A percentile compares a stretch with the other conserved stretches of the same genome.
phyloP scores from a whole-genome alignment of 2,329 filamentous ascomycete species.

The Celoporthe dispersa region DNA sequence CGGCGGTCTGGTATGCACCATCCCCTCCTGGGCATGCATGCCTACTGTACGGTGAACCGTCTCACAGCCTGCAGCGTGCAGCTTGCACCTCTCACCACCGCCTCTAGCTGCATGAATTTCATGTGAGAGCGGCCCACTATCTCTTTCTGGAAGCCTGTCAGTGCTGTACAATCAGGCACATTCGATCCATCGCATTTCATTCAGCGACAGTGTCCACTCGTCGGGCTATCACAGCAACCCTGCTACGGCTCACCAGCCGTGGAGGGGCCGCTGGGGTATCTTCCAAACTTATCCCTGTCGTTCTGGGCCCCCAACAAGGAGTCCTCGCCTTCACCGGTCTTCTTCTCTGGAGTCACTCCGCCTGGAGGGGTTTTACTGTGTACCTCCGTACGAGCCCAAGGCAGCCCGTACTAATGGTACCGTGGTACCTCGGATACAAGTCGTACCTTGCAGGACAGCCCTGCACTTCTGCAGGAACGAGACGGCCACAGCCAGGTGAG shows the following conservation, averaged over 20 bases:
- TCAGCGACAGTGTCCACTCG: constrained; percentile 6
- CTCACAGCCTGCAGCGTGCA: background rate
- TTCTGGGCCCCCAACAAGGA: constrained; percentile 10
- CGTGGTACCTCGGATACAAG: constrained; percentile 15
- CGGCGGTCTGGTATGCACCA: constrained; percentile 15
- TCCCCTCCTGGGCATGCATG: background rate
- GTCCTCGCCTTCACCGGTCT: constrained; percentile 28
- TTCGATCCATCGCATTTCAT: constrained; percentile 25
- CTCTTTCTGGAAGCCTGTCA: constrained; percentile 28
- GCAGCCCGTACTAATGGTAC: background rate
- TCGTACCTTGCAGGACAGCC: constrained; percentile 23
- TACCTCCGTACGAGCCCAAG: constrained; percentile 10
- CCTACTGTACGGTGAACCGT: constrained; percentile 14
- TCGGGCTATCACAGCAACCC: background rate
- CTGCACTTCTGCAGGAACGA: constrained; percentile 22
- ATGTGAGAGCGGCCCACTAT: constrained; percentile 28
- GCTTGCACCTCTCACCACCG: constrained; percentile 2
- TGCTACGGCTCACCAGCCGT: constrained; percentile 8
- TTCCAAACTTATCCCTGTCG: constrained; percentile 18
- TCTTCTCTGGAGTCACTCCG: constrained; percentile 17
- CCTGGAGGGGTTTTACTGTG: constrained; percentile 5
- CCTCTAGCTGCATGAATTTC: constrained; percentile 26
- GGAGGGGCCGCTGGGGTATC: constrained; percentile 20
- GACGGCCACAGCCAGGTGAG: constrained; percentile 6
- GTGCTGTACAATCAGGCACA: constrained; percentile 21